A percentile compares a stretch with the other conserved stretches of the same genome.
Evolutionary conservation across 768 basidiomycete species (phyloP).

Genomic region (Mycena galericulata): DNA sequence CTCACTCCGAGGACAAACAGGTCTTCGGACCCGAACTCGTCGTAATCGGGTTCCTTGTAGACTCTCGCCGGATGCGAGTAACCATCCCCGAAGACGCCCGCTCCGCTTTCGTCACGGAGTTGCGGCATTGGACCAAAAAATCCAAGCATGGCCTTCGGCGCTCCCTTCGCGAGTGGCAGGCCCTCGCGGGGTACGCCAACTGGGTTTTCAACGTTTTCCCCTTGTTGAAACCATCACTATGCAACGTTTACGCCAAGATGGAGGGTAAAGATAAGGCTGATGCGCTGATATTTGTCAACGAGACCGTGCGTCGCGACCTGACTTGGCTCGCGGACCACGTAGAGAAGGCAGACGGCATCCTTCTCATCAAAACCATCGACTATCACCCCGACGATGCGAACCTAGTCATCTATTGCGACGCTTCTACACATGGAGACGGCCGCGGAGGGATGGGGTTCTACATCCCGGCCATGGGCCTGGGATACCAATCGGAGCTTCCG

Average conservation of each 20-base stretch:
- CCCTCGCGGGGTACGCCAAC: slow-evolving; percentile 44
- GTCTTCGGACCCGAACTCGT: too few relatives aligned
- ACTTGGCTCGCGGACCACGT: slow-evolving; percentile 48
- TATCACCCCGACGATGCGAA: slow-evolving; percentile 31
- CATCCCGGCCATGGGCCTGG: too few relatives aligned
- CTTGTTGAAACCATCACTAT: slow-evolving; percentile 40
- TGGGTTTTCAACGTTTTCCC: slow-evolving; percentile 52
- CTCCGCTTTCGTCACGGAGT: slow-evolving; percentile 1
- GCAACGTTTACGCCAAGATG: slow-evolving; percentile 44
- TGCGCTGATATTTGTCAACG: slow-evolving; percentile 45
- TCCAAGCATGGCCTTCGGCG: background rate
- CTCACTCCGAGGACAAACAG: too few relatives aligned
- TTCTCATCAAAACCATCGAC: slow-evolving; percentile 28
- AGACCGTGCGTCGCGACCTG: slow-evolving; percentile 42
- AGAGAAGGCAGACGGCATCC: slow-evolving; percentile 33
- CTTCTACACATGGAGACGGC: too few relatives aligned
- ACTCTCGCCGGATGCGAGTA: slow-evolving; percentile 43
- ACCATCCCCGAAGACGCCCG: slow-evolving; percentile 34
- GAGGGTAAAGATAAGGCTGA: slow-evolving; percentile 39
- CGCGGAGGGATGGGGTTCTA: too few relatives aligned
- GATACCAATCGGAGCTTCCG: too few relatives aligned
- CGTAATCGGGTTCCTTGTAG: too few relatives aligned
- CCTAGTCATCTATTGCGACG: slow-evolving; percentile 33
- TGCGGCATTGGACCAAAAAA: background rate
- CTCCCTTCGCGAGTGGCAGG: slow-evolving; percentile 29